A percentile compares a stretch with the other conserved stretches of the same genome.
These are phyloP conservation scores for Plasmodium vinckei DNA, from an alignment of 169 alveolate genomes.

Conservation along the genomic window DNA sequence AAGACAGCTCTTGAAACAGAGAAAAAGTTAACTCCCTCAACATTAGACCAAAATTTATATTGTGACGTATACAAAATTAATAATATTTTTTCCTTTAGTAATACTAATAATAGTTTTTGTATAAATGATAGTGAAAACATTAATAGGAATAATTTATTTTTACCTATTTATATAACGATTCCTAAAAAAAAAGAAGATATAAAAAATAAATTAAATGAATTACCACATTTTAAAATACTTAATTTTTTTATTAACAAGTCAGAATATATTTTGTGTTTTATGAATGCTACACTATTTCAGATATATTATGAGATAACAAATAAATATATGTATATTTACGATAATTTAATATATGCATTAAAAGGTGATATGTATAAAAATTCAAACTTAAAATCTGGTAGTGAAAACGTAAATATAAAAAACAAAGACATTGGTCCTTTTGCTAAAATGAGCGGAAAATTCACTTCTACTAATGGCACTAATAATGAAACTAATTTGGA, in stretches of 20 bases:
- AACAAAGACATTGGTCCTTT: too few species aligned
- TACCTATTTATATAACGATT: constrained; percentile 28
- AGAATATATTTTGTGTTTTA: constrained; percentile 44
- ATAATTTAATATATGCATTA: constrained; percentile 8
- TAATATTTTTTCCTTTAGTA: constrained; percentile 15
- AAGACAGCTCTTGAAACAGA: neutral
- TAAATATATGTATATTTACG: constrained; percentile 15
- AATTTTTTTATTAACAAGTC: constrained; percentile 54
- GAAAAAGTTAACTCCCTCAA: too few species aligned
- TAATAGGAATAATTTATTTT: constrained; percentile 23
- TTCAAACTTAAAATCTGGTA: too few species aligned
- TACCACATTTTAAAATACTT: constrained; percentile 12
- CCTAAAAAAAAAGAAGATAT: constrained; percentile 20
- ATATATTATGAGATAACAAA: constrained; percentile 29
- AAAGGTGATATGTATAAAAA: neutral
- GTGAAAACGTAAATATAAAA: too few species aligned
- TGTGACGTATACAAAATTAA: constrained; percentile 36
- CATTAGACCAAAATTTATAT: neutral
- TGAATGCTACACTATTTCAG: constrained; percentile 52
- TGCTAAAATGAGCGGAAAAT: too few species aligned
- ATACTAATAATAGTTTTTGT: constrained; percentile 19
- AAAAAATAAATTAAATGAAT: constrained; percentile 17
- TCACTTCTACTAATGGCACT: too few species aligned
- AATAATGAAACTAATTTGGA: neutral
- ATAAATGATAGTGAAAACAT: constrained; percentile 7